A percentile compares a stretch with the other conserved stretches of the same genome.
Evolutionary conservation across 2,329 filamentous ascomycete species (phyloP).

Genomic region (Pseudogymnoascus sp.): DNA sequence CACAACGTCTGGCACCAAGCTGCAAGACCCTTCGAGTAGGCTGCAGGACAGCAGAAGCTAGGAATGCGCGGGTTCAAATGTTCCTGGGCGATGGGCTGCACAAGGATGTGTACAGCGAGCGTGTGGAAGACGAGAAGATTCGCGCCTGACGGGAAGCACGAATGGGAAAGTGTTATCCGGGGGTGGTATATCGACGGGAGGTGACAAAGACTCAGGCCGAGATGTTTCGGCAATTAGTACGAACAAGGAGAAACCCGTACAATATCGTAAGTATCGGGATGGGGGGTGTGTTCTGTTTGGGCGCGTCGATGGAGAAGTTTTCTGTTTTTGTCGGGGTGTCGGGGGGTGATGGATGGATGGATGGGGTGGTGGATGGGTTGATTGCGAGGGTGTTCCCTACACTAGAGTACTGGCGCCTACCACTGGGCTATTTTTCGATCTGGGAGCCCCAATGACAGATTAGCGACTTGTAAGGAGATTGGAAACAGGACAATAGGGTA

Average conservation of each 20-base stretch:
- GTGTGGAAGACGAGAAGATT: slow-evolving; percentile 3
- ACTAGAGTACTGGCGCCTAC: not conserved
- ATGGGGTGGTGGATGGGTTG: not conserved
- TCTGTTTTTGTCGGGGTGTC: not conserved
- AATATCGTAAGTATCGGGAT: not conserved
- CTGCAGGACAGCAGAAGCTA: slow-evolving; percentile 5
- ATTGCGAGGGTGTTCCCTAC: not conserved
- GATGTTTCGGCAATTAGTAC: not conserved
- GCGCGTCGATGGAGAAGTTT: not conserved
- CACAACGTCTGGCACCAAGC: slow-evolving; percentile 5
- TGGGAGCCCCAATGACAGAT: not conserved
- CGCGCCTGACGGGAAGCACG: slow-evolving; percentile 6
- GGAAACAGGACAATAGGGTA: not conserved
- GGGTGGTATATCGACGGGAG: not conserved
- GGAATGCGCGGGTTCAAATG: slow-evolving; percentile 6
- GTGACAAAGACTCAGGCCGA: not conserved
- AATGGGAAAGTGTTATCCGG: slow-evolving; percentile 6
- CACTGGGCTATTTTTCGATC: not conserved
- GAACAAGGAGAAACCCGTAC: not conserved
- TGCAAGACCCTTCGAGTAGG: slow-evolving; percentile 8
- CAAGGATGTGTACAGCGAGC: slow-evolving; percentile 6
- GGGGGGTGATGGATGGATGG: not conserved
- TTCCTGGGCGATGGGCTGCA: slow-evolving; percentile 4
- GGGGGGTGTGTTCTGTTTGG: not conserved
- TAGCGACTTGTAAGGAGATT: not conserved